Conservation (phyloP, 345 rosid genomes). For the Iberis pinnata region DNA sequence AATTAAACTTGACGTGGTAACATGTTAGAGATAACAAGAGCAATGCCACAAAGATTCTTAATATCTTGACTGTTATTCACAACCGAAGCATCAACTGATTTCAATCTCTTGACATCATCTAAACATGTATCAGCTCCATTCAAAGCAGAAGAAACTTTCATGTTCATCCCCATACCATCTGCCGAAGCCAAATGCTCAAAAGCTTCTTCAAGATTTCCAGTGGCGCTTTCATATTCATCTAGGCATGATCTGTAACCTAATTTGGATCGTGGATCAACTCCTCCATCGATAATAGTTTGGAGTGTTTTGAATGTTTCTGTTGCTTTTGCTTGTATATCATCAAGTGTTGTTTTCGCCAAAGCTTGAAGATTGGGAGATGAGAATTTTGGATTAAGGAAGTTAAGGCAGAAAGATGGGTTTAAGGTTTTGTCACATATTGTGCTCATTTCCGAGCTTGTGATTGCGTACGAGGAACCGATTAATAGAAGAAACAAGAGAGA, state of each 20-base stretch:
- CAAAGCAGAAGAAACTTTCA: conserved; percentile 25
- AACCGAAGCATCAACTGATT: conserved; percentile 24
- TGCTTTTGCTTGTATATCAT: conserved; percentile 20
- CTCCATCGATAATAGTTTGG: conserved; percentile 22
- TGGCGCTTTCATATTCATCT: conserved; percentile 18
- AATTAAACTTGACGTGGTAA: conserved; percentile 26
- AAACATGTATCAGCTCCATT: conserved; percentile 29
- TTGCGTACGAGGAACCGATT: conserved; percentile 28
- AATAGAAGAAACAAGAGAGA: conserved; percentile 24
- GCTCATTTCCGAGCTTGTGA: conserved; percentile 21
- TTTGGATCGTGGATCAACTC: conserved; percentile 26
- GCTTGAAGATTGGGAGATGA: conserved; percentile 26
- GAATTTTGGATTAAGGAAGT: conserved; percentile 18
- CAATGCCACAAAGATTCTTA: conserved; percentile 28
- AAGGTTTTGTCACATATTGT: conserved; percentile 26
- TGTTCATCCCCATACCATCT: conserved; percentile 23
- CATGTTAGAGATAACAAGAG: conserved; percentile 31
- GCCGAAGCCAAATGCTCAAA: conserved; percentile 22
- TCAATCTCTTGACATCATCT: conserved; percentile 27
- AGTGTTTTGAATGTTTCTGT: conserved; percentile 19
- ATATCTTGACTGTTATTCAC: conserved; percentile 18
- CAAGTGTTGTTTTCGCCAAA: conserved; percentile 23
- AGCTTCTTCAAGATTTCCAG: conserved; percentile 19
- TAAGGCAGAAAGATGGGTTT: conserved; percentile 24
- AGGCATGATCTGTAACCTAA: conserved; percentile 25